Evolutionary conservation across 2,329 filamentous ascomycete species (phyloP).

Genomic region (Pseudofabraea citricarpa): DNA sequence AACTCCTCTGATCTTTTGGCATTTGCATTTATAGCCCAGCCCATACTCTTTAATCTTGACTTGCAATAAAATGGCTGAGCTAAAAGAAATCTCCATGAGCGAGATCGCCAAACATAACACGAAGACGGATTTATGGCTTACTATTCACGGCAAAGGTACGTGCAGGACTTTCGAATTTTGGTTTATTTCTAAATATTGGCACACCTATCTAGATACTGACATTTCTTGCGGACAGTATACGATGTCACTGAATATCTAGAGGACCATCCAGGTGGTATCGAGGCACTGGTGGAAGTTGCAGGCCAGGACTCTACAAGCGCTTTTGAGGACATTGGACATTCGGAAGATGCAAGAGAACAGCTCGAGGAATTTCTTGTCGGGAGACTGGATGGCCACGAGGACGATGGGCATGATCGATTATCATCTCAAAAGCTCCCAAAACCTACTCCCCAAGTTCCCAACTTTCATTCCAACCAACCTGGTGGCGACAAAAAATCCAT

Average conservation of each 20-base stretch:
- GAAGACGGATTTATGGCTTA: constrained; percentile 46
- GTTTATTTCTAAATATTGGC: too few species aligned
- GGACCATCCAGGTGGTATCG: constrained; percentile 68
- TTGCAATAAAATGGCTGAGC: too few species aligned
- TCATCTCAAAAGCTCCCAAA: background rate
- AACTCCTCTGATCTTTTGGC: too few species aligned
- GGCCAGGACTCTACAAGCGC: constrained; percentile 75
- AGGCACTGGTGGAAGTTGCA: constrained; percentile 71
- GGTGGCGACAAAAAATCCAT: background rate
- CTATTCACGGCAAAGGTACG: constrained; percentile 44
- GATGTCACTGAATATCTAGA: constrained; percentile 51
- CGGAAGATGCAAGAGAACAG: constrained; percentile 36
- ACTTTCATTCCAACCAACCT: background rate
- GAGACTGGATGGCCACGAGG: constrained; percentile 26
- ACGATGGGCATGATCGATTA: background rate
- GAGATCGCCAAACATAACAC: constrained; percentile 34
- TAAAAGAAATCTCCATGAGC: too few species aligned
- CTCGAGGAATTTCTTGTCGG: constrained; percentile 53
- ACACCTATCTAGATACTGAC: background rate
- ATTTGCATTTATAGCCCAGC: too few species aligned
- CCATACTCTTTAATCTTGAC: too few species aligned
- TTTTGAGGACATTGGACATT: constrained; percentile 82
- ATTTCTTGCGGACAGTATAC: constrained; percentile 41
- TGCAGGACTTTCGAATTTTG: background rate
- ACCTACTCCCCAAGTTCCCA: background rate